Evolutionary conservation across 192 early-diverging fungal genomes (phyloP), one percentile per base, ranked within the genome.

Genomic region (Helicostylum pulchrum): DNA sequence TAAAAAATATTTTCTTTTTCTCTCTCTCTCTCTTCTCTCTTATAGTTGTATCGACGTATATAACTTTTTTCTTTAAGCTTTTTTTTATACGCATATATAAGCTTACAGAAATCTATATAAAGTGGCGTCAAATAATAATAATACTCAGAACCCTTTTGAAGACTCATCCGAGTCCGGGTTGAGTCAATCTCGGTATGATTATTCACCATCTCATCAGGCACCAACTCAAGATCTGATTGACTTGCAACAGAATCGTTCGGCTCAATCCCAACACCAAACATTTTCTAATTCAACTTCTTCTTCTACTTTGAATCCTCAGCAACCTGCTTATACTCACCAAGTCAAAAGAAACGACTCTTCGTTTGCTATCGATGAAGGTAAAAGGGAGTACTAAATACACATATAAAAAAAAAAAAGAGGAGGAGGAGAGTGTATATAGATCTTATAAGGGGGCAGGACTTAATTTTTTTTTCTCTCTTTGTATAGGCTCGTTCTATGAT

Each of bases 401-500:
- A 17, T 3, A 26, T 6, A 53, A 1, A 45, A n/a, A 45, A 30
- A 17, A 39, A 59, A 45, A 59, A 48, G 46, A 47, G 46, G 14
- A 4, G 43, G 42, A 21, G 36, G 0, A 42, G 14, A 17, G 32
- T 19, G 39, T 42, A 31, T n/a, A n/a, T 5, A 34, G 2, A 5
- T 43, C 42, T 36, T 56, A 42, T 43, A 19, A 59, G 14, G 15
- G 39, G 12, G n/a, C 4, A 14, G 23, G 9, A 26, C 0, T 3
- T 0, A 3, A 59, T 9, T 57, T 60, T 21, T 8, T 59, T 43
- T 26, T 2, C 26, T 26, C 12, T 26, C 10, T 11, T 17, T 15
- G 14, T 34, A 19, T 53, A 64, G 62, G 39, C 15, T 64, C 62
- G 14, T 44, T 64, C 10, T 64, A 69, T 47, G 67, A 69, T 50